Evolutionary conservation across 768 basidiomycete genomes (phyloP).

Genomic region (Baorangia bicolor): DNA sequence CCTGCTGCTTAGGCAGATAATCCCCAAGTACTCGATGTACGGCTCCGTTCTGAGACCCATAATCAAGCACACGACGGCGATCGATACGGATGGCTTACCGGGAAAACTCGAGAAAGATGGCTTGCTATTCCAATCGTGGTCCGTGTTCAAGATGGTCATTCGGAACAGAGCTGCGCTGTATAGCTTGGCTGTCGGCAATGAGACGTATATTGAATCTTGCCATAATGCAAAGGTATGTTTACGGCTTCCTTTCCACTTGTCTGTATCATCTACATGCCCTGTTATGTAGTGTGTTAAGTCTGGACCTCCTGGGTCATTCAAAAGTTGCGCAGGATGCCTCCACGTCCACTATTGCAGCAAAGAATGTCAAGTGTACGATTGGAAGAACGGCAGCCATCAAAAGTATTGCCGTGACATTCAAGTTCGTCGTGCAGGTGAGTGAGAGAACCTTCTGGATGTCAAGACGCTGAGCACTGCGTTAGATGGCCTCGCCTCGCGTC

Average conservation of each 20-base stretch:
- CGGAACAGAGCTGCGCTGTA: conserved; percentile 14
- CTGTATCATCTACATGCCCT: background rate
- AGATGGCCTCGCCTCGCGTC: conserved; percentile 23
- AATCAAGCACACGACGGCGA: conserved; percentile 11
- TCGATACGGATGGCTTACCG: conserved; percentile 12
- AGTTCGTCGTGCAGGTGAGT: conserved; percentile 24
- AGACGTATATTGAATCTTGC: conserved; percentile 22
- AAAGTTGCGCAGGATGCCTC: conserved; percentile 28
- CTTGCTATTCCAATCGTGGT: conserved; percentile 20
- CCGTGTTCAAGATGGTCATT: conserved; percentile 19
- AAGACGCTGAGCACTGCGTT: background rate
- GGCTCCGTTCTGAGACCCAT: conserved; percentile 18
- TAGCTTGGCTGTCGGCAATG: conserved; percentile 1
- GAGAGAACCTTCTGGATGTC: background rate
- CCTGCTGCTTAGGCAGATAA: conserved; percentile 22
- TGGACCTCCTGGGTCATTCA: conserved; percentile 26
- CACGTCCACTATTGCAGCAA: conserved; percentile 32
- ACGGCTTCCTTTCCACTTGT: background rate
- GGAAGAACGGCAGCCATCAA: conserved; percentile 29
- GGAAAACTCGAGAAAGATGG: conserved; percentile 18
- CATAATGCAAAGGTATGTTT: conserved; percentile 25
- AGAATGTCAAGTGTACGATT: conserved; percentile 32
- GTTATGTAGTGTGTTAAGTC: conserved; percentile 23
- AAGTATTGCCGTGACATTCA: conserved; percentile 29
- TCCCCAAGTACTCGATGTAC: conserved; percentile 30